Evolutionary conservation across 2,329 filamentous ascomycete species (phyloP), one percentile per base, ranked within the genome.

Genomic region (Curvularia sp.): DNA sequence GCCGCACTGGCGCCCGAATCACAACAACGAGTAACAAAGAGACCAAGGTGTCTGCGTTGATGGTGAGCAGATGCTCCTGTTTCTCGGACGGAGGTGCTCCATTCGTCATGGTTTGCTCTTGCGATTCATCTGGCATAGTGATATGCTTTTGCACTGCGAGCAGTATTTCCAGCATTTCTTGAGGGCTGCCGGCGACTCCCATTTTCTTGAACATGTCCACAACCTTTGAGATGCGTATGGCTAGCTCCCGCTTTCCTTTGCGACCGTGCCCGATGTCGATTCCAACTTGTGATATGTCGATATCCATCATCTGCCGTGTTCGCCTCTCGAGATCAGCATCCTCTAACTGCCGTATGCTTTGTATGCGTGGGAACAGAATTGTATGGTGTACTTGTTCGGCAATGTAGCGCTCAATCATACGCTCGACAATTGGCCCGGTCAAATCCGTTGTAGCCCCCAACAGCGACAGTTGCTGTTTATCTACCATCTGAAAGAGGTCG

Each of bases 281-380:
- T 0, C 95, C 95, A 15, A 99, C 88, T 77, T 99, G 95, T 1
- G 93, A 95, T 53, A 99, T 90, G 76, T 99, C 95, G 55, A 99
- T 88, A 69, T 89, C 91, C 69, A 92, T 88, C 92, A 98, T 98
- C 74, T 96, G 92, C 42, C 91, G 87, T 55, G 97, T 95, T 72
- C 95, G 93, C 26, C 88, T 86, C 73, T 98, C 94, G 5, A 99
- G 82, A 68, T 97, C 93, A 8, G 90, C 81, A 71, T 99, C 95
- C 64, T 97, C 93, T 0, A 87, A 83, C 50, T 90, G 85, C 65
- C 92, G 91, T 66, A 96, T 86, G 2, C 88, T 84, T 73, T 89
- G 92, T 22, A 99, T 81, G 46, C 90, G 86, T 0, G 93, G 91
- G 71, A 97, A 99, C 9, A 99, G 81, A 28, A 96, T 84, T 0